These are phyloP conservation scores for Gryganskiella cystojenkinii DNA, from an alignment of 192 early-diverging fungal species.

Conservation along the genomic window DNA sequence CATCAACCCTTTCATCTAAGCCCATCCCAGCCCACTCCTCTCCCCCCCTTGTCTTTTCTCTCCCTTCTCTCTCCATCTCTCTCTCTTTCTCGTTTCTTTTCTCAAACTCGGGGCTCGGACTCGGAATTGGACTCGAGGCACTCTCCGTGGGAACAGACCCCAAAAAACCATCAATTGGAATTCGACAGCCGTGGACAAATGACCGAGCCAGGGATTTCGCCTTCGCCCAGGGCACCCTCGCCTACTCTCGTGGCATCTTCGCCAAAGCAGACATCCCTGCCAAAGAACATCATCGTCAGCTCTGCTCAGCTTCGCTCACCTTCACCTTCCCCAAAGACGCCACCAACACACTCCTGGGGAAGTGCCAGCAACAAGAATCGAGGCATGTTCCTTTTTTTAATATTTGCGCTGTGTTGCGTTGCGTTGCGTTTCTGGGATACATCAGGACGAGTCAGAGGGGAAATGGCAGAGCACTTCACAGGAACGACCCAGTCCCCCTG, in stretches of 20 bases:
- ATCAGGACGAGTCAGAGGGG: too few relatives aligned
- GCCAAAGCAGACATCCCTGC: conserved; percentile 23
- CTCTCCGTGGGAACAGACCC: too few relatives aligned
- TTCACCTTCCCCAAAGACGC: conserved; percentile 47
- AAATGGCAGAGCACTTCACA: too few relatives aligned
- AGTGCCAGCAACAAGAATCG: conserved; percentile 33
- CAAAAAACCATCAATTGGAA: too few relatives aligned
- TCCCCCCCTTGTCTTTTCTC: background rate
- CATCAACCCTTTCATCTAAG: background rate
- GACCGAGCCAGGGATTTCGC: conserved; percentile 31
- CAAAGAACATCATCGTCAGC: conserved; percentile 17
- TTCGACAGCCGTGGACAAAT: too few relatives aligned
- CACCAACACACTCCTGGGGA: conserved; percentile 38
- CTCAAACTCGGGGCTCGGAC: too few relatives aligned
- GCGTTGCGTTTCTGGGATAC: background rate
- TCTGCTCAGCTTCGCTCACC: conserved; percentile 35
- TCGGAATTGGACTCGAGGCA: too few relatives aligned
- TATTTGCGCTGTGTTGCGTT: background rate
- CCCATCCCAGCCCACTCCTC: background rate
- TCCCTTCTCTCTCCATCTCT: background rate
- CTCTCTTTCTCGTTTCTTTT: background rate
- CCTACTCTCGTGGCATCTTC: conserved; percentile 31
- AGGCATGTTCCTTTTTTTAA: conserved; percentile 27
- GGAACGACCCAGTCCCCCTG: too few relatives aligned
- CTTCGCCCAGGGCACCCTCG: conserved; percentile 38